phyloP scores from a whole-genome alignment of 1,139 yeast species.

The Zygoascus hellenicus region DNA sequence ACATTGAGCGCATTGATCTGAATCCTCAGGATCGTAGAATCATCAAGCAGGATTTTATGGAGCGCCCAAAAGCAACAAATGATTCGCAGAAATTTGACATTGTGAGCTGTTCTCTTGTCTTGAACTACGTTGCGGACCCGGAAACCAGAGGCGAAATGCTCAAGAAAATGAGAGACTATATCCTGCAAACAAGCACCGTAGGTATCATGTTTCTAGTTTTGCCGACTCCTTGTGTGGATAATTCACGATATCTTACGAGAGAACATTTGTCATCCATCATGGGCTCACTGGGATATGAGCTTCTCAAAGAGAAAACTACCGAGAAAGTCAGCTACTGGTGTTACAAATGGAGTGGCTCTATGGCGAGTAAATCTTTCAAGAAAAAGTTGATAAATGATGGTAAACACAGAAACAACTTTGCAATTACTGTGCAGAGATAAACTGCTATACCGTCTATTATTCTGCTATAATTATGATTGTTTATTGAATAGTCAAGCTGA shows the following conservation, averaged over 20 bases:
- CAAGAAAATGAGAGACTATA: conserved; percentile 50
- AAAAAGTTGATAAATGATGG: conserved; percentile 27
- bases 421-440: conserved; percentile 16
- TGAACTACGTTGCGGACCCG: conserved; percentile 80
- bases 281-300: conserved; percentile 52
- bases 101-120: conserved; percentile 77
- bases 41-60: conserved; percentile 76
- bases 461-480: neutral
- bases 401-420: conserved; percentile 26
- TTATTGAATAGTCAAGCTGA: conserved; percentile 1
- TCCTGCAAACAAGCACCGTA: conserved; percentile 32
- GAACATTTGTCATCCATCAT: conserved; percentile 44
- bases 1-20: conserved; percentile 64
- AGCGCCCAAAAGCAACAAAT: conserved; percentile 54
- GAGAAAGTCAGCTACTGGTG: conserved; percentile 77
- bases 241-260: conserved; percentile 70
- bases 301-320: conserved; percentile 50
- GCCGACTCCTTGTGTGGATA: conserved; percentile 79
- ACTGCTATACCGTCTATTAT: neutral
- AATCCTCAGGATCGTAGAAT: conserved; percentile 73
- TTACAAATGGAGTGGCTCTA: conserved; percentile 22
- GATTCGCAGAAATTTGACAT: conserved; percentile 49
- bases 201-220: conserved; percentile 64
- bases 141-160: conserved; percentile 73
- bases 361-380: conserved; percentile 15